Conservation (phyloP, 2,329 filamentous ascomycete species). For the Coleophoma cylindrospora region DNA sequence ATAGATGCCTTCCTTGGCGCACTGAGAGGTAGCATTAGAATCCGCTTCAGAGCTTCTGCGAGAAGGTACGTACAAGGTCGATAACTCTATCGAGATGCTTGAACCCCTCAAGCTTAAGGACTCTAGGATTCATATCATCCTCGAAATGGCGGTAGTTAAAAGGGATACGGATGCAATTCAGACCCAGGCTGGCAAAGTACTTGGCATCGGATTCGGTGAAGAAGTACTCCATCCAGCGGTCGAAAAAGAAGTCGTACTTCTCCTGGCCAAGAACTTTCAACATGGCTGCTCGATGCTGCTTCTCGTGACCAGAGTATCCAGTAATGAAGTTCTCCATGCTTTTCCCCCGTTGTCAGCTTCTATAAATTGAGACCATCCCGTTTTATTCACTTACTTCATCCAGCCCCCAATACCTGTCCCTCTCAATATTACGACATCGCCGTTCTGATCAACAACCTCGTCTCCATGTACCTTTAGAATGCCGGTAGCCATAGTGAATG, state of each 20-base stretch:
- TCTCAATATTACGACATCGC: slow-evolving; percentile 27
- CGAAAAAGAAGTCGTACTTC: slow-evolving; percentile 52
- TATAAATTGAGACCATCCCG: not conserved
- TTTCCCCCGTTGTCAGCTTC: not conserved
- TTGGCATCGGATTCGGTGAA: slow-evolving; percentile 51
- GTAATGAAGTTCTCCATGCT: slow-evolving; percentile 56
- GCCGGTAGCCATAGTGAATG: not conserved
- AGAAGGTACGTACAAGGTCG: slow-evolving; percentile 20
- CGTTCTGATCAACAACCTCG: slow-evolving; percentile 24
- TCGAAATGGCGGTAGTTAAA: slow-evolving; percentile 50
- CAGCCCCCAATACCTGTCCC: slow-evolving; percentile 30
- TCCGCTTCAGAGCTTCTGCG: no score
- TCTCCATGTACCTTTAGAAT: slow-evolving; percentile 26
- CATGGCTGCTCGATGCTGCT: slow-evolving; percentile 46
- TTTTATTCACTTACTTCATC: slow-evolving; percentile 22
- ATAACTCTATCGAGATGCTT: slow-evolving; percentile 40
- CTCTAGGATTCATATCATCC: slow-evolving; percentile 39
- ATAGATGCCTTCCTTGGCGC: slow-evolving; percentile 39
- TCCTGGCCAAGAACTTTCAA: slow-evolving; percentile 44
- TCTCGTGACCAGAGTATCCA: slow-evolving; percentile 51
- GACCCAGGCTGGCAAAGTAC: slow-evolving; percentile 45
- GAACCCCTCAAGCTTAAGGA: slow-evolving; percentile 37
- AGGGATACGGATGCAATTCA: slow-evolving; percentile 52
- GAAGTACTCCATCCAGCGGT: slow-evolving; percentile 49
- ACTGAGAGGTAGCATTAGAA: not conserved